These are phyloP conservation scores for Ploettnerulaceae sp. DNA, from an alignment of 2,329 filamentous ascomycete species.

Conservation along the genomic window DNA sequence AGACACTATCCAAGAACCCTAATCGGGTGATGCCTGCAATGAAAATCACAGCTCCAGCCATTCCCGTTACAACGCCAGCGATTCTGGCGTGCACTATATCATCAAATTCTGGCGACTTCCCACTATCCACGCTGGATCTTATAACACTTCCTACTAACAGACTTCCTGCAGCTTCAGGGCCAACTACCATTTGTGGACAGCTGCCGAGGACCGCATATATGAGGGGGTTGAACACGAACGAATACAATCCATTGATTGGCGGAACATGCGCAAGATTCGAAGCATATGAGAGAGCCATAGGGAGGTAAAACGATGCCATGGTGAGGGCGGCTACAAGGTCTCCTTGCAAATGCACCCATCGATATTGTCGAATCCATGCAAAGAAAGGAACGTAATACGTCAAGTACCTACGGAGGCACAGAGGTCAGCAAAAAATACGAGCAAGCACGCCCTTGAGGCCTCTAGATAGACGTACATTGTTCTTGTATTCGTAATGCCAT, in stretches of 20 bases:
- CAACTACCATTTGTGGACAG: constrained; percentile 88
- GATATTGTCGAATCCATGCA: constrained; percentile 87
- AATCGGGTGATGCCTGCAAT: constrained; percentile 78
- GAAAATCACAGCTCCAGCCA: constrained; percentile 86
- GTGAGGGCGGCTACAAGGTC: constrained; percentile 86
- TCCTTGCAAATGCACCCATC: constrained; percentile 73
- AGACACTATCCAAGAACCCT: constrained; percentile 89
- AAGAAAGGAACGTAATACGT: constrained; percentile 90
- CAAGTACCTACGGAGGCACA: constrained; percentile 59
- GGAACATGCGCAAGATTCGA: constrained; percentile 90
- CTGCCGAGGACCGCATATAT: constrained; percentile 89
- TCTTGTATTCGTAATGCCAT: constrained; percentile 68
- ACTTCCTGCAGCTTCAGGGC: constrained; percentile 90
- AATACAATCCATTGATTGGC: constrained; percentile 88
- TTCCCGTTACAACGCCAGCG: constrained; percentile 80
- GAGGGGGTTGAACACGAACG: constrained; percentile 87
- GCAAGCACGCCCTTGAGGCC: background rate
- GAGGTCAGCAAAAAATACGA: constrained; percentile 14
- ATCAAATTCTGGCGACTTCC: constrained; percentile 59
- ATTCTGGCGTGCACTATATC: constrained; percentile 69
- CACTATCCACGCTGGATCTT: constrained; percentile 67
- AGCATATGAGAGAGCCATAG: constrained; percentile 91
- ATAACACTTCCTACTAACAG: constrained; percentile 85
- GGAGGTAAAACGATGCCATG: constrained; percentile 98
- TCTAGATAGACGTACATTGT: constrained; percentile 58